Evolutionary conservation across 2,329 filamentous ascomycete species (phyloP), one percentile per base, ranked within the genome.

Genomic region (Talaromyces sp.): DNA sequence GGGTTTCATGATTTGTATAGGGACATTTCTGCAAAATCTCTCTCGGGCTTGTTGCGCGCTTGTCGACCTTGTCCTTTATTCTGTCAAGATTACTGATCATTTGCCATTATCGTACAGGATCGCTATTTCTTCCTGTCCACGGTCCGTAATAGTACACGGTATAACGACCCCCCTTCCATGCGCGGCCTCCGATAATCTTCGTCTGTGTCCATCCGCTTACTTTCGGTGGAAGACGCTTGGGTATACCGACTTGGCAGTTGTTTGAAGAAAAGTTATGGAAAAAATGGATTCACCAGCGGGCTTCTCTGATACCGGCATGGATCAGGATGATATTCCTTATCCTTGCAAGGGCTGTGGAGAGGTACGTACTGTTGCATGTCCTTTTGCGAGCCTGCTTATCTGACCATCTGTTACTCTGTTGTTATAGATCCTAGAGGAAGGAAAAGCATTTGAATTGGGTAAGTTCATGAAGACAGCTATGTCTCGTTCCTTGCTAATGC

Each of bases 371-470:
- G 43, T 8, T 11, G 4, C 10, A 51, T 40, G 8, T 45, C n/a
- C n/a, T 49, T 51, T 10, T 34, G 17, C 27, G 36, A 45, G 31
- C n/a, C 17, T 47, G 13, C 7, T n/a, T 27, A 34, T n/a, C 56
- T 66, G 53, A 66, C 68, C 49, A 54, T 58, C 53, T 64, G 36
- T 29, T 36, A 27, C 13, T 67, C 31, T 69, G 62, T 66, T 67
- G 25, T 64, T 68, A 65, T 77, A 97, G 93, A 97, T 98, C 71
- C 86, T 99, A 22, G 95, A 99, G 80, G 95, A 99, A 84, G 95
- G 95, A 73, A 98, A 98, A 80, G 95, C 95, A 61, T 99, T 97
- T 74, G 95, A 99, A 82, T 86, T 99, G 74, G 93, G 94, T 98
- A 82, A 75, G 86, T 81, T 19, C 10, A n/a, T 10, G 5, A 29